Base-by-base conservation (phyloP, 139 green algal species). In the Auxenochlorella protothecoides region DNA sequence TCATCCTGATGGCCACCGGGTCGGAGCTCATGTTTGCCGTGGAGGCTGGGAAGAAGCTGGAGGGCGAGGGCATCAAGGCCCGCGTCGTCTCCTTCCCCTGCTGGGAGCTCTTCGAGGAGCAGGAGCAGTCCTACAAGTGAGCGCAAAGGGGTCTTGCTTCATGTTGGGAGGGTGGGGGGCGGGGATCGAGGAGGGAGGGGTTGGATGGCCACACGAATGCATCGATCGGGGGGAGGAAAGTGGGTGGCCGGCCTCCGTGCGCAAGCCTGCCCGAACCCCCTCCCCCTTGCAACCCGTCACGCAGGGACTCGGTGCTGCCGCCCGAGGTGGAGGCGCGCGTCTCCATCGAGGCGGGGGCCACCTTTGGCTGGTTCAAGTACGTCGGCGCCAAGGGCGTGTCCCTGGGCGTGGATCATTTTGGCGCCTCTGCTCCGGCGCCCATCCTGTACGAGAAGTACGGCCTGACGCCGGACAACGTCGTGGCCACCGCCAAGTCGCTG, bases 101-200 rank as follows among this genome's bases (percentile, higher is more conserved):
- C 88, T 95, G 87, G 89, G 95, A 99, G 88, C 85, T 98, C 61
- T 99, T 96, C 68, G 94, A 97, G 62, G 87, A 96, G 85, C 93
- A 98, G 89, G 64, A 63, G 5, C 68, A 80, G 51, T 80, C 86
- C 67, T 96, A 94, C 84, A 88, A 86, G 78, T 80, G 85, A 63
- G 55, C 59, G 59, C 10, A 10, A 2, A 12, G 9, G 59, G 59
- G 59, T 63, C 59, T 12, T 12, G 59, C 11, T 63, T 44, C 6
- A 67, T 11, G 63, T 16, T 67, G 63, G 15, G 12, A 53, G 63
- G 27, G 27, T 44, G 27, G 27, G 27, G 27, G 59, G 59, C 59
- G 59, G 59, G 12, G 59, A 63, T n/a, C 59, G 10, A 63, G 27
- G 27, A 44, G 27, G 27, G 27, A 44, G 27, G 27, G 27, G 0